Base-by-base conservation (phyloP, 2,329 filamentous ascomycete genomes). In the Biscogniauxia mediterranea region DNA sequence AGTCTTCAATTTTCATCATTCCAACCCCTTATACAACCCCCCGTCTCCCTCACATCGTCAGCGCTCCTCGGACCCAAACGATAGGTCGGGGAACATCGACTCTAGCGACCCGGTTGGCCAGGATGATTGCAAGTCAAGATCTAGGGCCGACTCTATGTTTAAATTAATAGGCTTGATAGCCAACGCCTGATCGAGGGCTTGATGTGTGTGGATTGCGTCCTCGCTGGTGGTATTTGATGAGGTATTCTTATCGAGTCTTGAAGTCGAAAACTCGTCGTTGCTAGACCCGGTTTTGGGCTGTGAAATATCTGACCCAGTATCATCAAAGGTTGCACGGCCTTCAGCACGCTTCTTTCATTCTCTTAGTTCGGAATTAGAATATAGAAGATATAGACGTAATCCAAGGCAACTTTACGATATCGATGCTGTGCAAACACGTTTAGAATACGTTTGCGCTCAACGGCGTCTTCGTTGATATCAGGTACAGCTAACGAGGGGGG, bases 351-450 rank as follows among this genome's bases (percentile, higher is more conserved):
- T 57, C 49, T 59, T 66, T 13, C 56, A 50, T 46, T 66, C 55
- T 53, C 61, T 63, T 62, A 55, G 28, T 8, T 11, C n/a, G 53
- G 11, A 26, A 2, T 60, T 49, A 52, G 13, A 61, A 70, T 68
- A 19, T 55, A 53, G 51, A 54, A 58, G 5, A 19, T 19, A 52
- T 17, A 17, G 17, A 42, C 2, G n/a, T 25, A 50, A 13, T 4
- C 21, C 15, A 54, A 19, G 8, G 19, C 9, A 26, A 59, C 73
- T 66, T 8, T 65, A 82, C 81, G 74, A 59, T 85, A 85, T 74
- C 83, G 75, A 53, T 83, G 76, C 62, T 85, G 83, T 0, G 83
- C 82, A 42, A 85, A 70, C 9, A 85, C 80, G 58, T 84, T 85
- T 21, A 85, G 64, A 0, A 84, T 75, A 11, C 83, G 75, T 69